Evolutionary conservation across 2,329 filamentous ascomycete genomes (phyloP).

Genomic region (Fusarium incarnatum): DNA sequence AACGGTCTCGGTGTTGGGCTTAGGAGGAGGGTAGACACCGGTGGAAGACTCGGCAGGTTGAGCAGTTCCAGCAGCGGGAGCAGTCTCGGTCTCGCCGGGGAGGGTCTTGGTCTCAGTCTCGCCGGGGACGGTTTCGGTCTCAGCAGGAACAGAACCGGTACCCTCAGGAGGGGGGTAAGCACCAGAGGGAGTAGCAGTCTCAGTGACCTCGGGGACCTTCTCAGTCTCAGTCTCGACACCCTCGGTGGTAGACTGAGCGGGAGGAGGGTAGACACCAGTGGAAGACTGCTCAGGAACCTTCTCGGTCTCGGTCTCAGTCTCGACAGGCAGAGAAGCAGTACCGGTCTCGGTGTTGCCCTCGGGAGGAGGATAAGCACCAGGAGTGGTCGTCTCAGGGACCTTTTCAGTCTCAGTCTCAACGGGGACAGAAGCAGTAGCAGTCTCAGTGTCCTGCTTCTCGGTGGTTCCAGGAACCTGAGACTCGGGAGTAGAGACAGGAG

Average conservation of each 20-base stretch:
- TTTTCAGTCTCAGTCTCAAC: background rate
- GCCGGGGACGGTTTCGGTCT: background rate
- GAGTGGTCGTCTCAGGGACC: background rate
- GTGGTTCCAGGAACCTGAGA: slow-evolving; percentile 10
- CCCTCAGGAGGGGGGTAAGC: background rate
- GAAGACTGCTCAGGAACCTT: background rate
- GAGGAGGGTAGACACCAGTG: slow-evolving; percentile 6
- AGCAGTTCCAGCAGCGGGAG: background rate
- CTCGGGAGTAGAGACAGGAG: slow-evolving; percentile 10
- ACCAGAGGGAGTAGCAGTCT: background rate
- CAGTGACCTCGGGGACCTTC: background rate
- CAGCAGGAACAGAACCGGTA: background rate
- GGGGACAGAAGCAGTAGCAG: background rate
- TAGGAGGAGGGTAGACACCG: slow-evolving; percentile 16
- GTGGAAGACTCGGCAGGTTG: slow-evolving; percentile 4
- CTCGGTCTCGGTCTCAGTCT: slow-evolving; percentile 12
- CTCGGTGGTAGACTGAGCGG: background rate
- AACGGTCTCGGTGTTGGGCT: slow-evolving; percentile 7
- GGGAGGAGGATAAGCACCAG: background rate
- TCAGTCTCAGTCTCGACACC: background rate
- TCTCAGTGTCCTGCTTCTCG: slow-evolving; percentile 5
- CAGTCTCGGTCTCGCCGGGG: background rate
- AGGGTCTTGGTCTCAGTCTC: background rate
- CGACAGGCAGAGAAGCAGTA: background rate
- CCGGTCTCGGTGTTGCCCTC: background rate